Evolutionary conservation across 495 filamentous ascomycete species (phyloP).

Genomic region (Astrothelium subdiscretum): DNA sequence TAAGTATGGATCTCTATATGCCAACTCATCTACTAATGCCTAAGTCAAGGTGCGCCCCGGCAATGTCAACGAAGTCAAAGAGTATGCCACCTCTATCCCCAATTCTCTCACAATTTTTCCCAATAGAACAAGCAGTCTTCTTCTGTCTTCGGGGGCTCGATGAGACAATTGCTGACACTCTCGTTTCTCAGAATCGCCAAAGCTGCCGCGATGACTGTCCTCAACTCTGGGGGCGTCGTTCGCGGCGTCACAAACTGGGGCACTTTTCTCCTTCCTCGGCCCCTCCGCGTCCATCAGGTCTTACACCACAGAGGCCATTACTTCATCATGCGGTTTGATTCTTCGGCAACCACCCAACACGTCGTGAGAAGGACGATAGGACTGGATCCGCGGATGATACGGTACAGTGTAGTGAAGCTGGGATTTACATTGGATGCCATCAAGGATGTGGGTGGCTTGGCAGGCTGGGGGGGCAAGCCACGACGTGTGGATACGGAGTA

Average conservation of each 20-base stretch:
- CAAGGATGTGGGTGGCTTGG: constrained; percentile 47
- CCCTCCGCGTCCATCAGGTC: constrained; percentile 61
- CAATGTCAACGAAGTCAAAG: constrained; percentile 82
- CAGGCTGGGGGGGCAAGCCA: constrained; percentile 42
- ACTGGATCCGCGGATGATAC: constrained; percentile 86
- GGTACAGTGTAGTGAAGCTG: constrained; percentile 74
- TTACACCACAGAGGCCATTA: constrained; percentile 78
- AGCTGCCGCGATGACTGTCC: constrained; percentile 71
- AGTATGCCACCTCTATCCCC: constrained; percentile 43
- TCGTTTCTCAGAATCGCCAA: constrained; percentile 59
- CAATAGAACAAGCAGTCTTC: constrained; percentile 9
- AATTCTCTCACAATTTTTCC: constrained; percentile 1
- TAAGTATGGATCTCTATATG: too few relatives aligned
- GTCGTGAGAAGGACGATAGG: constrained; percentile 60
- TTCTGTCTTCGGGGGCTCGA: neutral
- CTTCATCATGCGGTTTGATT: constrained; percentile 95
- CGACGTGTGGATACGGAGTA: neutral
- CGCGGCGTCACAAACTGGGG: constrained; percentile 94
- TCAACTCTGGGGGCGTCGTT: constrained; percentile 77
- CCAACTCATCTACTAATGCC: too few relatives aligned
- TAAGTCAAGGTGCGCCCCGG: constrained; percentile 93
- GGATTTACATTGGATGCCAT: constrained; percentile 64
- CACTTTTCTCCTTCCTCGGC: constrained; percentile 65
- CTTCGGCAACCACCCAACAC: constrained; percentile 55
- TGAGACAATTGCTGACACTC: neutral